A percentile compares a stretch with the other conserved stretches of the same genome.
Evolutionary conservation across 225 moss, liverwort and hornwort species (phyloP).

Genomic region (Sphagnum tenellum): DNA sequence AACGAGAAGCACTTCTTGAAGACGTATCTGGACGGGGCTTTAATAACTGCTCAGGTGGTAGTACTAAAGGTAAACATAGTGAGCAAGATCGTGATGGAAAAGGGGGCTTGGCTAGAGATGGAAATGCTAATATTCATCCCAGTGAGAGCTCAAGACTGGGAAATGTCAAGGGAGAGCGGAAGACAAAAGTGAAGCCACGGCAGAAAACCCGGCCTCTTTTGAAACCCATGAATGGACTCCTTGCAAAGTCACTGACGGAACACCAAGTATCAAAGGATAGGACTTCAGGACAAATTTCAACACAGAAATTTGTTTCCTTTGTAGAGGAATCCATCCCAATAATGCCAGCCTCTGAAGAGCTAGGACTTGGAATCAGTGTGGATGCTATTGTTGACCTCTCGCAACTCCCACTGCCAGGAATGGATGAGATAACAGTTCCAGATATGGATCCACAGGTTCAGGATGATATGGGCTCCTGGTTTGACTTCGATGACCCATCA

Average conservation of each 20-base stretch:
- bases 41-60: constrained; percentile 41
- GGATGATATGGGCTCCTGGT: constrained; percentile 75
- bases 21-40: constrained; percentile 63
- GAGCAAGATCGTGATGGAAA: constrained; percentile 89
- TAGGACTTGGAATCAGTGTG: constrained; percentile 10
- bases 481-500: constrained; percentile 77
- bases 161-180: constrained; percentile 79
- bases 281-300: constrained; percentile 6
- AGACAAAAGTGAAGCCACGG: constrained; percentile 82
- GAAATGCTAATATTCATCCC: no score
- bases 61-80: constrained; percentile 94
- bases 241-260: constrained; percentile 52
- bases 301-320: constrained; percentile 19
- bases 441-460: constrained; percentile 52
- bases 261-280: constrained; percentile 46
- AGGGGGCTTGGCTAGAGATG: constrained; percentile 14
- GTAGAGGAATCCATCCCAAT: constrained; percentile 21
- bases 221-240: constrained; percentile 72
- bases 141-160: constrained; percentile 23
- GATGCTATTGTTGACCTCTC: constrained; percentile 61
- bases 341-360: constrained; percentile 29
- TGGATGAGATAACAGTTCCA: constrained; percentile 66
- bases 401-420: constrained; percentile 73
- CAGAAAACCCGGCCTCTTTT: constrained; percentile 82
- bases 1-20: constrained; percentile 63